phyloP scores from a whole-genome alignment of 2,329 filamentous ascomycete genomes.

The Arthrinium phaeospermum region DNA sequence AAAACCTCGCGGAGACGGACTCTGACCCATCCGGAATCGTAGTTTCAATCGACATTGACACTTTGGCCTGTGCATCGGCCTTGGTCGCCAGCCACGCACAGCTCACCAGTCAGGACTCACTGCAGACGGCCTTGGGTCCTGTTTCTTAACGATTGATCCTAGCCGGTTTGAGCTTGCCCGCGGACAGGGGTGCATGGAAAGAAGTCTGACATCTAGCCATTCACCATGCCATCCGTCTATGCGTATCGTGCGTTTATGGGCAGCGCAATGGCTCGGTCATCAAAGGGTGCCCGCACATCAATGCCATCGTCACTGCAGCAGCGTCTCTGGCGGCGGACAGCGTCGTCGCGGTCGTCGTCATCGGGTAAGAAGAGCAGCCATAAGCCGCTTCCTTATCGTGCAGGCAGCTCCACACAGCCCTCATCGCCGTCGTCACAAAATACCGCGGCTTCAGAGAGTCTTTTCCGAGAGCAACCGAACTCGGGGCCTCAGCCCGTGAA shows the following conservation, averaged over 20 bases:
- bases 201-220: neutral
- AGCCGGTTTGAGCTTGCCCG: neutral
- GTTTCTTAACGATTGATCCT: neutral
- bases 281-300: neutral
- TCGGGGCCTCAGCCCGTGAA: constrained; percentile 23
- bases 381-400: constrained; percentile 10
- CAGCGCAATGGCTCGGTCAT: neutral
- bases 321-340: neutral
- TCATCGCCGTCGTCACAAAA: neutral
- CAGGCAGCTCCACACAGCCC: neutral
- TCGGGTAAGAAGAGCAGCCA: neutral
- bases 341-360: neutral
- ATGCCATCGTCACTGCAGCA: neutral
- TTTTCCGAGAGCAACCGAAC: neutral
- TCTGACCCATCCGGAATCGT: neutral
- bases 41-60: neutral
- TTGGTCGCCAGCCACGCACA: neutral
- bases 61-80: neutral
- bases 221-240: neutral
- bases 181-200: neutral
- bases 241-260: neutral
- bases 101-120: neutral
- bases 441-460: neutral
- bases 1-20: neutral
- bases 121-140: neutral